phyloP scores from a whole-genome alignment of 2,329 filamentous ascomycete genomes.

The Scleromitrula shiraiana region DNA sequence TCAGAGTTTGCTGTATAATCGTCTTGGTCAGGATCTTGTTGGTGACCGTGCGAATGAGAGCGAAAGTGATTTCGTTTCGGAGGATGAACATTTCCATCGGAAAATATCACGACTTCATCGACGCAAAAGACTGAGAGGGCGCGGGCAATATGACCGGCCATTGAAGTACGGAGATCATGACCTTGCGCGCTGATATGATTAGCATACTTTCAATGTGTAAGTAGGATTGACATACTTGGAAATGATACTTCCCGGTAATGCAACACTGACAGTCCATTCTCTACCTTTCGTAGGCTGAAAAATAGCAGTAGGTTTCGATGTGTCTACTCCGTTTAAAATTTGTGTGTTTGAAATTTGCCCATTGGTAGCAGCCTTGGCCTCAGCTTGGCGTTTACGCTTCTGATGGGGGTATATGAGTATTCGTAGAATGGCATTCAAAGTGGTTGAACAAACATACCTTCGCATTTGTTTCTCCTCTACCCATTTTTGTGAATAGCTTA shows the following conservation, averaged over 20 bases:
- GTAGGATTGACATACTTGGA: constrained; percentile 48
- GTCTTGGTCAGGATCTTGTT: constrained; percentile 36
- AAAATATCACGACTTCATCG: constrained; percentile 76
- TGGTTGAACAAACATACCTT: constrained; percentile 15
- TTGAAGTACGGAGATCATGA: constrained; percentile 61
- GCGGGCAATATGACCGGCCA: constrained; percentile 70
- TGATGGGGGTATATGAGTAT: constrained; percentile 14
- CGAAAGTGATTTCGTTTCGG: constrained; percentile 19
- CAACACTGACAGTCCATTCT: constrained; percentile 68
- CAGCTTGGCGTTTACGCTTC: constrained; percentile 30
- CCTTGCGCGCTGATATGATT: constrained; percentile 22
- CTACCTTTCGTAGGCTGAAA: constrained; percentile 58
- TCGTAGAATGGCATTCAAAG: neutral
- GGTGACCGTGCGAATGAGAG: constrained; percentile 29
- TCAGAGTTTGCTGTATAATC: constrained; percentile 59
- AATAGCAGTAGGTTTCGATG: constrained; percentile 59
- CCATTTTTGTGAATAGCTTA: constrained; percentile 19
- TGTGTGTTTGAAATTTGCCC: constrained; percentile 17
- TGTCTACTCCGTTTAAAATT: constrained; percentile 31
- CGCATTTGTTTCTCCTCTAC: constrained; percentile 27
- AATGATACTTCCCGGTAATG: constrained; percentile 70
- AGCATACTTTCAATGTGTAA: constrained; percentile 6
- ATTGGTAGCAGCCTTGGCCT: constrained; percentile 20
- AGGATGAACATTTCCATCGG: constrained; percentile 49
- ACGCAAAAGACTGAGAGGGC: constrained; percentile 76